Conservation (phyloP, 202 grass and related monocot genomes). For the Eragrostis tef region DNA sequence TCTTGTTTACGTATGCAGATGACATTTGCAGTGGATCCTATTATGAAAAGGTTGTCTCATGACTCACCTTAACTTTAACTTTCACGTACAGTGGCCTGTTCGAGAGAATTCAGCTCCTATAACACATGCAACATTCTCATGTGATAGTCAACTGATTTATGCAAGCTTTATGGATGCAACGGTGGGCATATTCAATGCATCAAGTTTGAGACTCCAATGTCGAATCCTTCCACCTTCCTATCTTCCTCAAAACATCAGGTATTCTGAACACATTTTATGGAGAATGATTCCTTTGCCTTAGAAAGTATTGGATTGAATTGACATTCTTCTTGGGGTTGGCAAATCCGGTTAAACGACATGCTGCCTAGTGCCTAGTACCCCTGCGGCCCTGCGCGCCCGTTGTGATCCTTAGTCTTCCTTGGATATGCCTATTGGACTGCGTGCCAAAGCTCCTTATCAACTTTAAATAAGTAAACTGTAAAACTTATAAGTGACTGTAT, state of each 20-base stretch:
- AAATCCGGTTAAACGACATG: no score
- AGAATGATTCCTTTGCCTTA: no score
- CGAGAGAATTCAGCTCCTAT: conserved; percentile 85
- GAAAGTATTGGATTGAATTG: no score
- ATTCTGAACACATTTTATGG: conserved; percentile 14
- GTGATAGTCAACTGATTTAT: conserved; percentile 94
- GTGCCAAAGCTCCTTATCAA: no score
- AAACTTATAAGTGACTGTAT: no score
- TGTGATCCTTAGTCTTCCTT: no score
- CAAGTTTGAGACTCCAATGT: conserved; percentile 79
- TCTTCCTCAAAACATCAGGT: conserved; percentile 80
- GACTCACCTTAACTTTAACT: conserved; percentile 32
- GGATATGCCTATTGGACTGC: no score
- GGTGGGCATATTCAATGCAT: conserved; percentile 83
- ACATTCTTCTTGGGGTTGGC: no score
- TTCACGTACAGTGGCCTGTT: conserved; percentile 76
- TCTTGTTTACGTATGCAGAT: background rate
- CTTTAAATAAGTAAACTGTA: no score
- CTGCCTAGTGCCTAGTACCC: no score
- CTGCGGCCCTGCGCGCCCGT: no score
- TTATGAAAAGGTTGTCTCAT: conserved; percentile 21
- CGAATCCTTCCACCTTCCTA: conserved; percentile 81
- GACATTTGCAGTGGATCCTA: background rate
- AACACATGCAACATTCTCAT: conserved; percentile 89
- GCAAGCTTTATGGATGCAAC: conserved; percentile 85